Conservation (phyloP, 2,329 filamentous ascomycete genomes). For the Monosporascus sp. region DNA sequence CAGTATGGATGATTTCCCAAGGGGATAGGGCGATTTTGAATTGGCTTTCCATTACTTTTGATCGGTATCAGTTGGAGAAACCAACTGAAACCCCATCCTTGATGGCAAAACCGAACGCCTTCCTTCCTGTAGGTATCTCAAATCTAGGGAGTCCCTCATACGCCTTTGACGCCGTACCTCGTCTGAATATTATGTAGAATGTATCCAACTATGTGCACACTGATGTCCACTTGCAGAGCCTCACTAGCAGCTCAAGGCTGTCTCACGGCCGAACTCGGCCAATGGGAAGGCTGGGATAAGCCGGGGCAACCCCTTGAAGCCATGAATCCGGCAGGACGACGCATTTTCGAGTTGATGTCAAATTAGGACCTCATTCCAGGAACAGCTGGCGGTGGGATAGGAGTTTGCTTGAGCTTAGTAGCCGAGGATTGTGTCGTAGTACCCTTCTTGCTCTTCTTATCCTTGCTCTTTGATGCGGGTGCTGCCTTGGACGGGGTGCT, state of each 20-base stretch:
- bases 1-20: too few relatives aligned
- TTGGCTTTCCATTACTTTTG: not conserved
- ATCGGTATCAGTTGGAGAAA: not conserved
- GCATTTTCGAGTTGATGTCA: not conserved
- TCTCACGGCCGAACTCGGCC: not conserved
- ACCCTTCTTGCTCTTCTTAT: slow-evolving; percentile 7
- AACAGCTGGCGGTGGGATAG: slow-evolving; percentile 18
- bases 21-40: not conserved
- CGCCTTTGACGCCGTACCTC: not conserved
- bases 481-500: slow-evolving; percentile 15
- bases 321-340: not conserved
- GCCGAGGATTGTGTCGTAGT: slow-evolving; percentile 1
- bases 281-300: not conserved
- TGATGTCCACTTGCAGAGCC: not conserved
- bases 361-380: slow-evolving; percentile 20
- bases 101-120: not conserved
- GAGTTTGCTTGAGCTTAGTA: slow-evolving; percentile 16
- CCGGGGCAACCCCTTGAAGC: too few relatives aligned
- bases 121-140: not conserved
- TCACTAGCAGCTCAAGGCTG: not conserved
- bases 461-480: slow-evolving; percentile 21
- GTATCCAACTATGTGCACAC: not conserved
- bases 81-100: not conserved
- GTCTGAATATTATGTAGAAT: not conserved
- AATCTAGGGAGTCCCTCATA: not conserved